phyloP scores from a whole-genome alignment of 345 rosid genomes.

The Anastatica hierochuntica region DNA sequence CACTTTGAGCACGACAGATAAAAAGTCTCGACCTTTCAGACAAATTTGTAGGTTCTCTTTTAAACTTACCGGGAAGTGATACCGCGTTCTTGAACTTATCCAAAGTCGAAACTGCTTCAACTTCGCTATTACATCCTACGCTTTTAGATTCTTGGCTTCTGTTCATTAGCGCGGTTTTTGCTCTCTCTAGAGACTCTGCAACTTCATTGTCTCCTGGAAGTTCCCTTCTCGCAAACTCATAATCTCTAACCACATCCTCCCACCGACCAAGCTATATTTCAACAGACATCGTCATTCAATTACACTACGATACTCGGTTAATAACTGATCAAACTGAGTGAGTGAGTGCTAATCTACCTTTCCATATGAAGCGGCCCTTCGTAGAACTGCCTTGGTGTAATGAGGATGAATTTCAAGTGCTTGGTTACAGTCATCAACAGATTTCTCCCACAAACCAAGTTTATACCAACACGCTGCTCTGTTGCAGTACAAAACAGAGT shows the following conservation, averaged over 20 bases:
- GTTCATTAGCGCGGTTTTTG: slow-evolving; percentile 47
- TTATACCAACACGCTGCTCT: slow-evolving; percentile 98
- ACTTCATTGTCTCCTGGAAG: slow-evolving; percentile 77
- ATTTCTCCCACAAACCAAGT: slow-evolving; percentile 77
- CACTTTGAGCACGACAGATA: slow-evolving; percentile 1
- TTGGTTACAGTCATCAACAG: slow-evolving; percentile 80
- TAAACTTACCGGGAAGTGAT: slow-evolving; percentile 46
- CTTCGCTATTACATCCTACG: slow-evolving; percentile 45
- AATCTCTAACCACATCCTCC: slow-evolving; percentile 81
- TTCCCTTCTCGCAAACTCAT: slow-evolving; percentile 64
- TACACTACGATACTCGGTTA: not conserved
- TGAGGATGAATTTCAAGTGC: slow-evolving; percentile 63
- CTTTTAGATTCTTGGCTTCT: slow-evolving; percentile 37
- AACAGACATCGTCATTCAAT: slow-evolving; percentile 15
- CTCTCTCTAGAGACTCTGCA: slow-evolving; percentile 56
- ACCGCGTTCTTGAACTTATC: slow-evolving; percentile 54
- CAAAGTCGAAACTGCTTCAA: slow-evolving; percentile 45
- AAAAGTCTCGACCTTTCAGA: not conserved
- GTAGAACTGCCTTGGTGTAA: slow-evolving; percentile 75
- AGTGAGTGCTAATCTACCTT: slow-evolving; percentile 52
- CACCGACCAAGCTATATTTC: slow-evolving; percentile 39
- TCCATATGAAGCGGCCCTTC: slow-evolving; percentile 84
- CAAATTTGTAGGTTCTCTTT: not conserved
- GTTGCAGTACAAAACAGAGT: slow-evolving; percentile 84
- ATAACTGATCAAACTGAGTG: slow-evolving; percentile 25